Evolutionary conservation across 2,329 filamentous ascomycete genomes (phyloP).

Genomic region (Aspergillus ochraceus): DNA sequence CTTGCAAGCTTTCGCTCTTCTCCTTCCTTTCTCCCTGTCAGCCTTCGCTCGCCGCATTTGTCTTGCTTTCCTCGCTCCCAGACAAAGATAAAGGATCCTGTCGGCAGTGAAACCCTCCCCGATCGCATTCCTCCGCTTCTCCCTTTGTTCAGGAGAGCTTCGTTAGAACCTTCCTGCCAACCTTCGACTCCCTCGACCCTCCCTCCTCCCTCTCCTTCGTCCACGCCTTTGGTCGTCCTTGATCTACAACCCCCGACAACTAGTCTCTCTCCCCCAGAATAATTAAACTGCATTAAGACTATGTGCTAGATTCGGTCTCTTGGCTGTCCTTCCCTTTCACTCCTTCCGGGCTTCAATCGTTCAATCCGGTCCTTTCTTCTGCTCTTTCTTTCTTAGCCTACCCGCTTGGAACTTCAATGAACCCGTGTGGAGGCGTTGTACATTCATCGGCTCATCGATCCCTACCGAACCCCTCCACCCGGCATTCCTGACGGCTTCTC

Average conservation of each 20-base stretch:
- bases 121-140: slow-evolving; percentile 20
- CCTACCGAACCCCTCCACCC: slow-evolving; percentile 20
- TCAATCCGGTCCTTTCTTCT: not conserved
- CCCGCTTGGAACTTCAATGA: slow-evolving; percentile 23
- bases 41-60: slow-evolving; percentile 1
- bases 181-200: slow-evolving; percentile 15
- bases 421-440: slow-evolving; percentile 18
- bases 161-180: slow-evolving; percentile 16
- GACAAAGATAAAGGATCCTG: slow-evolving; percentile 3
- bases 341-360: not conserved
- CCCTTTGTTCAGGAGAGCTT: slow-evolving; percentile 20
- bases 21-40: slow-evolving; percentile 9
- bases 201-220: slow-evolving; percentile 2
- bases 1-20: slow-evolving; percentile 6
- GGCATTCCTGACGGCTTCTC: slow-evolving; percentile 31
- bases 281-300: not conserved
- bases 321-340: not conserved
- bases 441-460: slow-evolving; percentile 23
- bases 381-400: not conserved
- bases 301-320: slow-evolving; percentile 8
- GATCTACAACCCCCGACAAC: not conserved
- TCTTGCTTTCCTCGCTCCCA: not conserved
- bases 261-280: too few relatives aligned
- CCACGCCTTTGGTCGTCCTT: slow-evolving; percentile 9
- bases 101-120: slow-evolving; percentile 4